Evolutionary conservation across 257 asterid species (phyloP).

Genomic region (Petrea volubilis): DNA sequence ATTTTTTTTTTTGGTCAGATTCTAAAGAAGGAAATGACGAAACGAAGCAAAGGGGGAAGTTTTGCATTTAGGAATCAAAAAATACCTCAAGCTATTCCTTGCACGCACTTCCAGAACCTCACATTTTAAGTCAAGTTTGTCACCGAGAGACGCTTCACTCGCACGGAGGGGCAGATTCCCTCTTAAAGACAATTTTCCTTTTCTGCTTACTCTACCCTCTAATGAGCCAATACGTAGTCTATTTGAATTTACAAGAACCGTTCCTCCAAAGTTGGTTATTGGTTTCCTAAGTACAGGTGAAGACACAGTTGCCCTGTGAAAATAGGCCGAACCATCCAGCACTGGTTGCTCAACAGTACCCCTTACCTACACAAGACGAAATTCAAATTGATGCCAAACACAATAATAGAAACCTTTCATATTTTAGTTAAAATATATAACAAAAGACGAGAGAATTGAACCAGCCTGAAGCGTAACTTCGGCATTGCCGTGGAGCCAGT

Average conservation of each 20-base stretch:
- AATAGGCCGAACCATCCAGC: constrained; percentile 95
- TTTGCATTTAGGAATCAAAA: constrained; percentile 12
- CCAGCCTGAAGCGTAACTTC: constrained; percentile 94
- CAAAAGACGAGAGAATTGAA: constrained; percentile 18
- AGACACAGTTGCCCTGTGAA: constrained; percentile 92
- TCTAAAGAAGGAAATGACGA: constrained; percentile 17
- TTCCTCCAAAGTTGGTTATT: constrained; percentile 88
- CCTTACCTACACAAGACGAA: constrained; percentile 63
- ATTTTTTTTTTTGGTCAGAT: constrained; percentile 2
- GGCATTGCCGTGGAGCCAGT: constrained; percentile 98
- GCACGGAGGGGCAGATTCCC: constrained; percentile 85
- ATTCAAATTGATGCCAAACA: constrained; percentile 23
- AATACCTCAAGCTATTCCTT: constrained; percentile 83
- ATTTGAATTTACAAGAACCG: constrained; percentile 86
- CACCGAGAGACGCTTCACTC: constrained; percentile 69
- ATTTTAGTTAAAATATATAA: not conserved
- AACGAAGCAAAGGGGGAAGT: constrained; percentile 2
- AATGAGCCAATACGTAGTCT: constrained; percentile 77
- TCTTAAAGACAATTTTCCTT: constrained; percentile 83
- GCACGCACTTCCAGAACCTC: constrained; percentile 97
- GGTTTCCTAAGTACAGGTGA: constrained; percentile 96
- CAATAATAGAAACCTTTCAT: not conserved
- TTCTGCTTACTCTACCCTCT: constrained; percentile 97
- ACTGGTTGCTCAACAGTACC: constrained; percentile 98
- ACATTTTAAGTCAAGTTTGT: constrained; percentile 91